A percentile compares a stretch with the other conserved stretches of the same genome.
Conservation (phyloP, 257 asterid species). For the Solanum pimpinellifolium region DNA sequence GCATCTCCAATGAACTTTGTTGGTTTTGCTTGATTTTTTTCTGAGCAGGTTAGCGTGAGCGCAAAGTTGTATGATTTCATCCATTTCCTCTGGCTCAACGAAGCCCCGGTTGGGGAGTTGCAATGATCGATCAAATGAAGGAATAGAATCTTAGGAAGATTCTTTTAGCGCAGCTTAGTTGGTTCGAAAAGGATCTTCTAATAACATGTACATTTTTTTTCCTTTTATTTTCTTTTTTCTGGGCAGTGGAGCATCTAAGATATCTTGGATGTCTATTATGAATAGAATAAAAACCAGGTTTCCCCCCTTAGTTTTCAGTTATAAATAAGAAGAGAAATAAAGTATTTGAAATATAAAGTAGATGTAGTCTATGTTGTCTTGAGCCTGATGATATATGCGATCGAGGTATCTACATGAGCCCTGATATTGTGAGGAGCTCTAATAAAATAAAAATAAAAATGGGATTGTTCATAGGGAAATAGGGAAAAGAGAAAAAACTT, state of each 20-base stretch:
- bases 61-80: conserved; percentile 86
- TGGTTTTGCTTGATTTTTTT: not conserved
- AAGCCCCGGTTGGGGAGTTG: conserved; percentile 97
- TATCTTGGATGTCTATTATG: not conserved
- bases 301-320: not conserved
- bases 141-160: not conserved
- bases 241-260: not conserved
- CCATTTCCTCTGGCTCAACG: conserved; percentile 94
- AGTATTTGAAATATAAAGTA: not conserved
- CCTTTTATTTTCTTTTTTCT: not conserved
- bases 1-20: not conserved
- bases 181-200: not conserved
- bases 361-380: not conserved
- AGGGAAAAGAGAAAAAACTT: too few relatives aligned
- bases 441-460: too few relatives aligned
- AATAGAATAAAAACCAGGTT: not conserved
- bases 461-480: not conserved
- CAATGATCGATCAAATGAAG: conserved; percentile 24
- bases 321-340: not conserved
- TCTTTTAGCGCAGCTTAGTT: not conserved
- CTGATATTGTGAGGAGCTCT: not conserved
- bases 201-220: not conserved
- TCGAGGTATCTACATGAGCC: not conserved
- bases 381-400: not conserved
- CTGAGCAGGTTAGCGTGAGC: conserved; percentile 83